Base-by-base conservation (phyloP, 805 yeast species). In the Teunomyces funiuensis region DNA sequence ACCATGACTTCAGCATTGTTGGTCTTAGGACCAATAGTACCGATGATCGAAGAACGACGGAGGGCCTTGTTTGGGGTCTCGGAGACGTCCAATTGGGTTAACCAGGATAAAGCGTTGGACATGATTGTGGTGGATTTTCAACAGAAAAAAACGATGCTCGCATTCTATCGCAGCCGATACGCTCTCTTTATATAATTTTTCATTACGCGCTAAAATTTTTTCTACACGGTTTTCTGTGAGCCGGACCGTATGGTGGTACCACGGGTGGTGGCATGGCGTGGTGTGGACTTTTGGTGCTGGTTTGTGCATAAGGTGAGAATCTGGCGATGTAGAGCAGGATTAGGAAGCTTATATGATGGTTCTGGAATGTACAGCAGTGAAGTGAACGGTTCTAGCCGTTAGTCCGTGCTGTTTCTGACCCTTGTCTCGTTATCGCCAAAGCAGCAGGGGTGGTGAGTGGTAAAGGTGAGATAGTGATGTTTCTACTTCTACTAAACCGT, bases 11-110 rank as follows among this genome's bases (percentile, higher is more conserved):
- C 97, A 53, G 84, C 90, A 57, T 75, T 69, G 82, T 93, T 93
- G 72, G 98, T 88, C 77, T 88, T 89, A 63, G 99, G 99, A 60
- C 99, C 99, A 71, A 93, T 93, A 57, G 99, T 93, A 68, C 98
- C 97, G 63, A 93, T 90, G 73, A 93, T 93, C 50, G 97, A 86
- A 48, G 97, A 85, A 70, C 97, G 88, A 75, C 99, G 89, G 65
- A 76, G 76, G 67, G 79, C 80, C 65, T 80, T 75, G 65, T 85
- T 85, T 49, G 96, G 95, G 58, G 83, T 80, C 53, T 78, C 78
- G 53, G 76, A 66, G 53, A 83, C 77, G 71, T 89, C 82, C 64
- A 89, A 81, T 57, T 80, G 70, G 58, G 88, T 76, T 69, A 90
- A 79, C 97, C 97, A 90, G 63, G 81, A 80, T 65, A 89, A 58